Percentiles rank a stretch among this genome's conserved stretches.
Conservation (phyloP, 306 rosid species). For the Cicer bijugum region DNA sequence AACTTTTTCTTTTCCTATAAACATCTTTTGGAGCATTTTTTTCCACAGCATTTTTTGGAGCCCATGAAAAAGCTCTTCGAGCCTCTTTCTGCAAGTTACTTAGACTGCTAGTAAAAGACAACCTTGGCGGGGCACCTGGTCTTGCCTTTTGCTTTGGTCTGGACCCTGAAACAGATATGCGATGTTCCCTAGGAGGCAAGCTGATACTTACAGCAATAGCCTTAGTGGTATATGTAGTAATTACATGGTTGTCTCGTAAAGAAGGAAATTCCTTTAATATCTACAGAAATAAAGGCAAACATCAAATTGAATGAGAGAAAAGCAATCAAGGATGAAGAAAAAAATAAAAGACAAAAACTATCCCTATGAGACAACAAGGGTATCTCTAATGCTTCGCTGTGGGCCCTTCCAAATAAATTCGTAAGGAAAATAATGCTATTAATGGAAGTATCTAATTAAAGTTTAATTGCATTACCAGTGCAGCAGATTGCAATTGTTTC, state of each 20-base stretch:
- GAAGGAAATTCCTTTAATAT: conserved; percentile 89
- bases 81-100: conserved; percentile 97
- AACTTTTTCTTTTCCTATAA: conserved; percentile 92
- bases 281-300: conserved; percentile 53
- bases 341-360: conserved; percentile 28
- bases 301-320: conserved; percentile 22
- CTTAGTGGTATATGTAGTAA: conserved; percentile 79
- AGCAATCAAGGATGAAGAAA: conserved; percentile 38
- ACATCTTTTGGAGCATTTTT: conserved; percentile 80
- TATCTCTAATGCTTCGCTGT: conserved; percentile 29
- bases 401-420: conserved; percentile 21
- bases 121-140: conserved; percentile 65
- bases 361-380: conserved; percentile 10
- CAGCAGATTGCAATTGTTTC: conserved; percentile 92
- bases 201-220: conserved; percentile 82
- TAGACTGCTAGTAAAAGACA: conserved; percentile 84
- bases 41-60: conserved; percentile 78
- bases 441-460: conserved; percentile 37
- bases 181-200: conserved; percentile 89
- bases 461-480: conserved; percentile 63
- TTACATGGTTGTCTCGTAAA: conserved; percentile 75
- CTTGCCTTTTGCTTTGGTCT: conserved; percentile 81
- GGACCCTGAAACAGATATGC: conserved; percentile 76
- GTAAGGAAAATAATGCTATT: conserved; percentile 24
- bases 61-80: conserved; percentile 96